Base-by-base conservation (phyloP, 805 yeast genomes). In the Zygoascus bituminiphila region DNA sequence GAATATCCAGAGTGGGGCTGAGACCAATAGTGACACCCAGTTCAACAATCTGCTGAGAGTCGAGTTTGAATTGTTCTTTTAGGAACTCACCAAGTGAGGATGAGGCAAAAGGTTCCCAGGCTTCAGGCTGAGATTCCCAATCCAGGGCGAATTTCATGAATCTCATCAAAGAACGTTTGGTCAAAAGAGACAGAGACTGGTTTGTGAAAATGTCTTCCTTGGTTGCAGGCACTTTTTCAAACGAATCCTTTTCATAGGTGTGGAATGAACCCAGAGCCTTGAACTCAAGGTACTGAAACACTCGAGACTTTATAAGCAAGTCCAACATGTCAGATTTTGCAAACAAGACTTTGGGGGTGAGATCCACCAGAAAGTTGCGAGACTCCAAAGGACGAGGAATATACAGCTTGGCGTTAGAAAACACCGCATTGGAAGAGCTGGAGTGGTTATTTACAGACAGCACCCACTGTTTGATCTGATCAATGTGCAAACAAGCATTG, bases 141-240 rank as follows among this genome's bases (percentile, higher is more conserved):
- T 76, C 77, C 42, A 87, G 68, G 1, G 86, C 88, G 65, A 88
- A 91, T 69, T 89, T 89, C 67, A 89, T 78, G 65, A 91, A 88
- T 67, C 81, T 86, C 98, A 91, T 91, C 54, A 88, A 73, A 54
- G 79, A 75, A 53, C 98, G 78, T 64, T 91, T 91, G 8, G 94
- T 79, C 47, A 77, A 66, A 46, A 89, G 70, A 10, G 85, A 72
- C 53, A 93, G 69, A 4, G 84, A 73, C 64, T 88, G 93, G 66
- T 88, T 89, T 19, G 95, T 85, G 70, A 91, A 91, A 41, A 91
- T 89, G 59, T 88, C 97, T 66, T 91, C 94, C 63, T 88, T 91
- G 24, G 96, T 78, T 52, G 84, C 84, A 26, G 88, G 76, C 61
- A 89, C 77, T 63, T 87, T 87, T 56, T 84, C 95, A 68, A 93